Conservation (phyloP, 1,284 basidiomycete genomes). For the Takashimella koratensis region DNA sequence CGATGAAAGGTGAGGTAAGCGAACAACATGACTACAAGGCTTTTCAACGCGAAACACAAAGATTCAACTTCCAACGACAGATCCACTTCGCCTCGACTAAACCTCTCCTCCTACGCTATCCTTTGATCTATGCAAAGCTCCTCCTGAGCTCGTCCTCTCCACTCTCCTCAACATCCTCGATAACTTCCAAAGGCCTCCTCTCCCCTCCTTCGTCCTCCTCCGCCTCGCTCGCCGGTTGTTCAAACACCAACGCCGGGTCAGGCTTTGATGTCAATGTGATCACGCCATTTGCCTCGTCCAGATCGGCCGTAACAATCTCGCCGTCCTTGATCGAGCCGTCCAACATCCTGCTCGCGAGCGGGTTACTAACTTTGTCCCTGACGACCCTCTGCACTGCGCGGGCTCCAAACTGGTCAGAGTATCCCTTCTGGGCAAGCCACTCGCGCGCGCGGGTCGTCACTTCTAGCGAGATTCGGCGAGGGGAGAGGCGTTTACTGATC, state of each 20-base stretch:
- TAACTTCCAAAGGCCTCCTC: not conserved
- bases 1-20: too few species aligned
- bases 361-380: slow-evolving; percentile 70
- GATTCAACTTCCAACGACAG: too few species aligned
- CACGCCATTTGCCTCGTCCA: slow-evolving; percentile 51
- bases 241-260: slow-evolving; percentile 5
- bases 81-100: too few species aligned
- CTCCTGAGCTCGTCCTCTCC: not conserved
- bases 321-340: slow-evolving; percentile 71
- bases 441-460: slow-evolving; percentile 62
- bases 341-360: slow-evolving; percentile 69
- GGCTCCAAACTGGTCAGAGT: slow-evolving; percentile 80
- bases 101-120: too few species aligned
- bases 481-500: slow-evolving; percentile 63
- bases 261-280: slow-evolving; percentile 14
- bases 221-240: not conserved
- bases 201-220: not conserved
- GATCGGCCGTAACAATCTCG: slow-evolving; percentile 59
- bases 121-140: not conserved
- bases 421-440: slow-evolving; percentile 77
- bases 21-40: too few species aligned
- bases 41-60: too few species aligned
- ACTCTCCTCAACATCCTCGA: not conserved
- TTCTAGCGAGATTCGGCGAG: slow-evolving; percentile 67
- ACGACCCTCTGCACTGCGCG: slow-evolving; percentile 78